Base-by-base conservation (phyloP, 192 early-diverging fungal species). In the Umbelopsis ramanniana region DNA sequence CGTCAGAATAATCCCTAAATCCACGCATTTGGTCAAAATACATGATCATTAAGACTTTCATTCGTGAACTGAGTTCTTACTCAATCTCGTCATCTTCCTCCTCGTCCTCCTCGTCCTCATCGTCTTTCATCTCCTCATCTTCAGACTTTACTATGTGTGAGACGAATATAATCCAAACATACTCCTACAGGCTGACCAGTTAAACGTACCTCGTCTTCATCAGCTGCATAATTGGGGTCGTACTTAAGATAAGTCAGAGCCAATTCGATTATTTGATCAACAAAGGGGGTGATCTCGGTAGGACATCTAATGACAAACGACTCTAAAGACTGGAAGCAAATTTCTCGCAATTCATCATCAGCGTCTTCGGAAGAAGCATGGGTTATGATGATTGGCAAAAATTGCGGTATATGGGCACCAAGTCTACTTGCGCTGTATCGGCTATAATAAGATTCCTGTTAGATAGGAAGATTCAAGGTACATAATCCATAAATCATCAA, bases 201-300 rank as follows among this genome's bases (percentile, higher is more conserved):
- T 0, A 50, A 50, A 76, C 55, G 79, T 60, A 74, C 77, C 66
- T 79, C 89, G 6, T 91, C 87, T 47, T 92, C 91, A 9, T 88
- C 92, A 73, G 87, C 91, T 12, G 84, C 86, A 76, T 93, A 92
- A 83, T 96, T 96, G 8, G 94, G 94, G 72, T 96, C 95, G 68
- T 96, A 89, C 74, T 89, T 89, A 21, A 94, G 75, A 73, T 88
- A 92, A 63, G 84, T 83, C 17, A 94, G 57, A 12, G 85, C 79
- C 48, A 94, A 79, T 6, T 67, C 67, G 35, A 91, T 86, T 54
- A 95, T 89, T 6, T 75, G 72, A 24, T 81, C 72, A 37, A 93
- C 84, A 60, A 88, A 85, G 5, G 86, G 83, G 1, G 83, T 83
- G 66, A 95, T 89, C 69, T 92, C 91, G 4, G 86, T 87, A 7